A percentile compares a stretch with the other conserved stretches of the same genome.
These are phyloP conservation scores for Irpex rosettiformis DNA, from an alignment of 1,284 basidiomycete species.

Conservation along the genomic window DNA sequence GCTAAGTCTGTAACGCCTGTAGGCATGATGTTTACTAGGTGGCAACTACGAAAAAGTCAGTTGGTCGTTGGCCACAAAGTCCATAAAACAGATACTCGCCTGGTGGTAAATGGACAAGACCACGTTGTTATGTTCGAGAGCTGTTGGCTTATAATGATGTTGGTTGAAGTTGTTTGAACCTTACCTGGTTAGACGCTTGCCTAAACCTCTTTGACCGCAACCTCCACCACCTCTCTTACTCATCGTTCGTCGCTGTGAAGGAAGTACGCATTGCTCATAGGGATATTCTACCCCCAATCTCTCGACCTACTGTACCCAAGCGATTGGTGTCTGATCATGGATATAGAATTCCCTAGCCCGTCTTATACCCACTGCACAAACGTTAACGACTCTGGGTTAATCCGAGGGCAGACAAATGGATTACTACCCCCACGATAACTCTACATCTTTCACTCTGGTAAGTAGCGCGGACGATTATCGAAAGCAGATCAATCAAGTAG, in stretches of 20 bases:
- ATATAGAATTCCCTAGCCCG: too few relatives aligned
- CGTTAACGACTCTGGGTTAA: slow-evolving; percentile 19
- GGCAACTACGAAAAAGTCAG: background rate
- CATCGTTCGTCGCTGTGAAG: background rate
- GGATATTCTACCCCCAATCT: background rate
- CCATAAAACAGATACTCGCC: too few relatives aligned
- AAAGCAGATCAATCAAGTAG: slow-evolving; percentile 11
- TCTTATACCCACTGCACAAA: too few relatives aligned
- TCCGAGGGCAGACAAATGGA: slow-evolving; percentile 20
- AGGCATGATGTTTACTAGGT: background rate
- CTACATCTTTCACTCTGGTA: slow-evolving; percentile 13
- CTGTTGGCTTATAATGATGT: too few relatives aligned
- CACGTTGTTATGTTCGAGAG: too few relatives aligned
- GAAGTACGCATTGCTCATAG: background rate
- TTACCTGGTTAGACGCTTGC: too few relatives aligned
- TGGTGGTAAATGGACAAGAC: too few relatives aligned
- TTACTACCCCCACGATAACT: slow-evolving; percentile 14
- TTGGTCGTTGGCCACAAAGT: too few relatives aligned
- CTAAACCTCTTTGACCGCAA: background rate
- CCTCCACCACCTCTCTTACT: background rate
- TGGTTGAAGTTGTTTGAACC: too few relatives aligned
- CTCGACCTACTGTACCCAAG: background rate
- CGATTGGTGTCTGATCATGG: background rate
- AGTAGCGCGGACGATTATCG: slow-evolving; percentile 9
- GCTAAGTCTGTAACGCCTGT: background rate